Percentiles rank a stretch among this genome's conserved stretches.
Evolutionary conservation across 352 stramenopile species (phyloP).

Genomic region (Pythium sukuiense): DNA sequence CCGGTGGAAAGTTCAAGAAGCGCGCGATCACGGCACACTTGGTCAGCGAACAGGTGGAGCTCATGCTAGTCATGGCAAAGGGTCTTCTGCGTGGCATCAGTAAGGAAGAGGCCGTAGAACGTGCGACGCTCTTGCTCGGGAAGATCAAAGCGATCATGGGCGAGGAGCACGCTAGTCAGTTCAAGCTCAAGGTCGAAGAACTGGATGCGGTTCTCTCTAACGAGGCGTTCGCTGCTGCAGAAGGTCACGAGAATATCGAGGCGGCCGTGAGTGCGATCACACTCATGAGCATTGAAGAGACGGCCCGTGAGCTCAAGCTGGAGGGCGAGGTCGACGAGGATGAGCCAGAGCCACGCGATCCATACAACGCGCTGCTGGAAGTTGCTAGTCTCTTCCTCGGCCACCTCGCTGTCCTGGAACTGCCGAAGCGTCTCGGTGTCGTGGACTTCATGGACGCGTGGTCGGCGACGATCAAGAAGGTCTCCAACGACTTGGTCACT

Average conservation of each 20-base stretch:
- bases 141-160: constrained; percentile 46
- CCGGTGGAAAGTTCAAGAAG: constrained; percentile 57
- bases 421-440: constrained; percentile 50
- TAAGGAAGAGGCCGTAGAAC: constrained; percentile 47
- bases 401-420: constrained; percentile 50
- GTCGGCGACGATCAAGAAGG: constrained; percentile 61
- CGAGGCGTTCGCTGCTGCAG: constrained; percentile 21
- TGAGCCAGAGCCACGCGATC: constrained; percentile 10
- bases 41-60: constrained; percentile 55
- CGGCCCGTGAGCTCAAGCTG: constrained; percentile 34
- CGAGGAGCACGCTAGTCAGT: constrained; percentile 51
- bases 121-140: constrained; percentile 33
- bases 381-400: constrained; percentile 55
- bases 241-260: constrained; percentile 30
- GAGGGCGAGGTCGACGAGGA: constrained; percentile 31
- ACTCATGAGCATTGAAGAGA: constrained; percentile 57
- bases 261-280: constrained; percentile 55
- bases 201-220: constrained; percentile 25
- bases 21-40: constrained; percentile 48
- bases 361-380: constrained; percentile 46
- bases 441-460: constrained; percentile 74
- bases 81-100: constrained; percentile 43
- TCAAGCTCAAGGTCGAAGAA: constrained; percentile 46
- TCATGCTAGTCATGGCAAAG: constrained; percentile 62
- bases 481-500: constrained; percentile 64